These are phyloP conservation scores for Phialocephala sp. DNA, from an alignment of 2,329 filamentous ascomycete genomes.

Conservation along the genomic window DNA sequence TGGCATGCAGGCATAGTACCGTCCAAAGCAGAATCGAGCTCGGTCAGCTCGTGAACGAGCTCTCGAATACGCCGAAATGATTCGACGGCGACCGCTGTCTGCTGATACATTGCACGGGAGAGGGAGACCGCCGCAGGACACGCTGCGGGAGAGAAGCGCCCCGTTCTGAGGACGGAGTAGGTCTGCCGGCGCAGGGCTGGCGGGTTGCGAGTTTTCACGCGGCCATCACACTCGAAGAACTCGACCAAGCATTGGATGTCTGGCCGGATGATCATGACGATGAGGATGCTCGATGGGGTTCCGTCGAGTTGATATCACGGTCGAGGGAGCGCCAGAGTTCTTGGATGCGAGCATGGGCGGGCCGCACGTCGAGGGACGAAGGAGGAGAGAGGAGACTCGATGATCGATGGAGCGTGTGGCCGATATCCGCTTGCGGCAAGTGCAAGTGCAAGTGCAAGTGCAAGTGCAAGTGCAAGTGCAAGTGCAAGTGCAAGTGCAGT, in stretches of 20 bases:
- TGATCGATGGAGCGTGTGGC: not conserved
- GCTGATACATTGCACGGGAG: slow-evolving; percentile 1
- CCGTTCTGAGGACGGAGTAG: not conserved
- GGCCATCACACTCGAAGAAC: not conserved
- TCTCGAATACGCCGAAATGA: not conserved
- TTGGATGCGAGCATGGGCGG: not conserved
- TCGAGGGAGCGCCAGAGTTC: not conserved
- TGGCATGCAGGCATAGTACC: not conserved
- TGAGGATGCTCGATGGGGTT: not conserved
- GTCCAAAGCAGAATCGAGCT: not conserved
- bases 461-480: too few species aligned
- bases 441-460: too few species aligned
- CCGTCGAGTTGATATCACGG: not conserved
- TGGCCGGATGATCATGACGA: not conserved
- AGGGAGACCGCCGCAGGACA: not conserved
- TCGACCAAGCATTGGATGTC: not conserved
- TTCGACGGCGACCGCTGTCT: not conserved
- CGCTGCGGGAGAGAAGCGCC: not conserved
- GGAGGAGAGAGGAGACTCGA: not conserved
- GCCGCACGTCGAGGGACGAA: not conserved
- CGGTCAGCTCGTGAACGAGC: not conserved
- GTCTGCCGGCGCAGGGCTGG: not conserved
- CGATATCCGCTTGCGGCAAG: not conserved
- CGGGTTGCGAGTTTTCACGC: not conserved
- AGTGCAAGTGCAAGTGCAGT: too few species aligned